These are phyloP conservation scores for Malania oleifera DNA, from an alignment of 164 flowering plant genomes.

Conservation along the genomic window DNA sequence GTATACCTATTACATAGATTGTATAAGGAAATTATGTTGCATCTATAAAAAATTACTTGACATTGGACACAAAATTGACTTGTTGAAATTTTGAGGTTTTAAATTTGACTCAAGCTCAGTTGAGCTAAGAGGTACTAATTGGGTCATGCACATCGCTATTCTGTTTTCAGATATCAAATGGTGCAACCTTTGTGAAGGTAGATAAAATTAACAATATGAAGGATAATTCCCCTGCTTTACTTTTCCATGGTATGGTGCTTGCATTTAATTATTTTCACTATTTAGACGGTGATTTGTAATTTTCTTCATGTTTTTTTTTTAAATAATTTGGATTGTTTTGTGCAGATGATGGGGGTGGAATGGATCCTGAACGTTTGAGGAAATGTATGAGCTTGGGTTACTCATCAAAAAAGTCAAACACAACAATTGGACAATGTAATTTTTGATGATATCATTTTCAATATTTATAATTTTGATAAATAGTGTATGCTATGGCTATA, in stretches of 20 bases:
- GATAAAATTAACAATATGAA: conserved; percentile 58
- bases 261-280: neutral
- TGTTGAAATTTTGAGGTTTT: no score
- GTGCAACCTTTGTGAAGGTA: conserved; percentile 85
- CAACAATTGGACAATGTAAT: conserved; percentile 90
- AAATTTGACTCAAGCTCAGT: no score
- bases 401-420: conserved; percentile 75
- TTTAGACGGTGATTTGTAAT: neutral
- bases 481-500: no score
- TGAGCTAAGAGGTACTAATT: no score
- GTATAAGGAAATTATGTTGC: no score
- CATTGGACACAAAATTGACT: no score
- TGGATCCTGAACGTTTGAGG: conserved; percentile 74
- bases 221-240: conserved; percentile 73
- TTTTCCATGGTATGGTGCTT: conserved; percentile 61
- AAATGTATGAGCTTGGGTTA: conserved; percentile 98
- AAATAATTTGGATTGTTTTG: neutral
- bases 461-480: neutral
- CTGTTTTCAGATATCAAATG: conserved; percentile 54
- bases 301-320: neutral
- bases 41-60: no score
- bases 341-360: conserved; percentile 96
- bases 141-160: no score
- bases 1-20: no score
- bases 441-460: neutral